Evolutionary conservation across 257 asterid genomes (phyloP).

Genomic region (Osmanthus fragrans): DNA sequence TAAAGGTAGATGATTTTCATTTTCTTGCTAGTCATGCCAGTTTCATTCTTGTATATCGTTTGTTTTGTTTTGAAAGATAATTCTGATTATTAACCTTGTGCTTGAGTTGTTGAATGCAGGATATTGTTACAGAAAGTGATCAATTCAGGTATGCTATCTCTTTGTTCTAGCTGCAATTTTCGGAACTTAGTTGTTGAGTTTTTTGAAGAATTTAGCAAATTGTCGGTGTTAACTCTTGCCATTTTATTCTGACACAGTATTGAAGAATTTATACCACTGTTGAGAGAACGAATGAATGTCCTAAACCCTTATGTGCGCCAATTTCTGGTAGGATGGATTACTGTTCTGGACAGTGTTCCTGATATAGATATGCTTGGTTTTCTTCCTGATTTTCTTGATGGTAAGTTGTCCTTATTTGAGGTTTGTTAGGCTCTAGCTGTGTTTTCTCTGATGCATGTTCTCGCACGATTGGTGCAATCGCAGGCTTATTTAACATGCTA

Average conservation of each 20-base stretch:
- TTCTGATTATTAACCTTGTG: slow-evolving; percentile 9
- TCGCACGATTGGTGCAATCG: slow-evolving; percentile 28
- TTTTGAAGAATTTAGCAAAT: slow-evolving; percentile 19
- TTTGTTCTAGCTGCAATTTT: slow-evolving; percentile 15
- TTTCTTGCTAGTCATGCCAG: not conserved
- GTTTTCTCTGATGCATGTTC: slow-evolving; percentile 25
- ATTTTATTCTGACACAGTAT: slow-evolving; percentile 58
- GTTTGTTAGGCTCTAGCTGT: slow-evolving; percentile 18
- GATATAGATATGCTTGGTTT: slow-evolving; percentile 99
- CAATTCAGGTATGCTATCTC: slow-evolving; percentile 79
- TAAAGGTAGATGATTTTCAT: slow-evolving; percentile 54
- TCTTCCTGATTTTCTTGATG: slow-evolving; percentile 99
- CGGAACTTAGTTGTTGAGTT: slow-evolving; percentile 14
- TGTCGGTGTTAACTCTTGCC: slow-evolving; percentile 20
- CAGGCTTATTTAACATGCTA: slow-evolving; percentile 98
- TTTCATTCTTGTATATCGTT: not conserved
- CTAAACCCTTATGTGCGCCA: slow-evolving; percentile 97
- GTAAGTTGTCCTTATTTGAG: slow-evolving; percentile 43
- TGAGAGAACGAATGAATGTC: slow-evolving; percentile 98
- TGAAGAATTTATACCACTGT: slow-evolving; percentile 96
- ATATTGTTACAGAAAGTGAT: slow-evolving; percentile 98
- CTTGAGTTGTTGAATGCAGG: slow-evolving; percentile 54
- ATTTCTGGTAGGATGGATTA: slow-evolving; percentile 99
- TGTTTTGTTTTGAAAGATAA: slow-evolving; percentile 5
- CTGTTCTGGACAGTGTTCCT: slow-evolving; percentile 99